Evolutionary conservation across 805 yeast genomes (phyloP).

Genomic region (Barnettozyma vustinii): DNA sequence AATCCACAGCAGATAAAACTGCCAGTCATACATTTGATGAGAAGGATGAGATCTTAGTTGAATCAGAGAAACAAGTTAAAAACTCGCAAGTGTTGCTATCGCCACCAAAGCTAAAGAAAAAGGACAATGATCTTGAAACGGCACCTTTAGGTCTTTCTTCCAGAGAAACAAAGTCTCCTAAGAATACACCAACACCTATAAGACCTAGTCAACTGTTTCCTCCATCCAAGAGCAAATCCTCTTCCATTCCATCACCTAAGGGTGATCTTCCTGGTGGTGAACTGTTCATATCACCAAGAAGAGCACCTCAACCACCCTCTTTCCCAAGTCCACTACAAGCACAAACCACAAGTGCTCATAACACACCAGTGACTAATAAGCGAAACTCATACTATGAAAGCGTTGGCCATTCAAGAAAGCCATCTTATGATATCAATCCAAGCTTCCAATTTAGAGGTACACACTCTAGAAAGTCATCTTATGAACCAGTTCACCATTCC

Average conservation of each 20-base stretch:
- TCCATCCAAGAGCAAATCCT: background rate
- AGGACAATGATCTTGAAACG: slow-evolving; percentile 16
- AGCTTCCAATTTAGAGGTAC: background rate
- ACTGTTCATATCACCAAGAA: slow-evolving; percentile 61
- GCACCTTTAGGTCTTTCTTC: slow-evolving; percentile 26
- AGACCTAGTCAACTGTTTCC: background rate
- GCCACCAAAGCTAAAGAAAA: slow-evolving; percentile 7
- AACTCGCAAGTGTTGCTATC: slow-evolving; percentile 8
- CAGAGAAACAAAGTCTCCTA: background rate
- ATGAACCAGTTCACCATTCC: slow-evolving; percentile 13
- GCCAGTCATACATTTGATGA: slow-evolving; percentile 9
- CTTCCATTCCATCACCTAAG: slow-evolving; percentile 16
- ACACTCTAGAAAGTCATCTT: slow-evolving; percentile 15
- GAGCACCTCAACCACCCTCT: slow-evolving; percentile 65
- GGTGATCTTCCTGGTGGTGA: slow-evolving; percentile 19
- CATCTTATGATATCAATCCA: slow-evolving; percentile 11
- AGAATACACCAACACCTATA: background rate
- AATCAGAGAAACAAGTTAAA: background rate
- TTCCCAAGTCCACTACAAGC: slow-evolving; percentile 35
- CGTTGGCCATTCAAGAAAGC: slow-evolving; percentile 23
- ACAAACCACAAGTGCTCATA: slow-evolving; percentile 9
- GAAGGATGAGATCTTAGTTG: slow-evolving; percentile 10
- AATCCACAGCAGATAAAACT: background rate
- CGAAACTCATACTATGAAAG: slow-evolving; percentile 25
- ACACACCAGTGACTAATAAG: slow-evolving; percentile 16